These are phyloP conservation scores for Arthrobotrys iridis DNA, from an alignment of 2,329 filamentous ascomycete species.

Conservation along the genomic window DNA sequence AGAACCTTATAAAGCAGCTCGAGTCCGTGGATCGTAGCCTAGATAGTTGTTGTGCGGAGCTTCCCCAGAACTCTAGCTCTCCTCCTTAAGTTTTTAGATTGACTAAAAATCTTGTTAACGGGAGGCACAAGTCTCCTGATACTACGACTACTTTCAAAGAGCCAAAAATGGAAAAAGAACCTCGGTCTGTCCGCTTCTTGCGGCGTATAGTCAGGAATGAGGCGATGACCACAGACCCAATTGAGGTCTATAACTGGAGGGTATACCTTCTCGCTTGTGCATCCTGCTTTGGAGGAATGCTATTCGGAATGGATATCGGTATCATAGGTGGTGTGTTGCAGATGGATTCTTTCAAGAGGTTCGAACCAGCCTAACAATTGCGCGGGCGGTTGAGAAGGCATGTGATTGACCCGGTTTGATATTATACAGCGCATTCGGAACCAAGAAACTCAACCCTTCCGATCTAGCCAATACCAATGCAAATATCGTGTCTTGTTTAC, in stretches of 20 bases:
- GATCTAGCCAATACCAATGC: conserved; percentile 69
- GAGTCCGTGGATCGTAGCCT: too few relatives aligned
- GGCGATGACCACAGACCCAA: conserved; percentile 74
- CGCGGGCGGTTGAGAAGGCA: neutral
- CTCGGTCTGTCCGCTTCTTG: conserved; percentile 58
- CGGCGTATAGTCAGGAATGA: conserved; percentile 68
- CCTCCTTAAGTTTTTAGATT: too few relatives aligned
- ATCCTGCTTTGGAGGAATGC: conserved; percentile 60
- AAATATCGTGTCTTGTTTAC: conserved; percentile 76
- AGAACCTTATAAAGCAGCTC: too few relatives aligned
- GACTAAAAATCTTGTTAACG: too few relatives aligned
- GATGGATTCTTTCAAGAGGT: conserved; percentile 69
- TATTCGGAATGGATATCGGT: conserved; percentile 74
- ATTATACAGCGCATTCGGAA: conserved; percentile 66
- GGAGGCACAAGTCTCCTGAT: too few relatives aligned
- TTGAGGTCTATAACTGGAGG: conserved; percentile 76
- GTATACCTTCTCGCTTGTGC: conserved; percentile 72
- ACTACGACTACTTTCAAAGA: neutral
- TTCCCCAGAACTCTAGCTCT: too few relatives aligned
- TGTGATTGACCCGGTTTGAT: neutral
- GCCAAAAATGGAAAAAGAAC: conserved; percentile 24
- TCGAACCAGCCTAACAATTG: conserved; percentile 56
- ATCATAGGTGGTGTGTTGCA: conserved; percentile 75
- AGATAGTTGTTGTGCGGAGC: too few relatives aligned
- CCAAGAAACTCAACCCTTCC: conserved; percentile 62